phyloP scores from a whole-genome alignment of 768 basidiomycete species.

The Suillus hirtellus region DNA sequence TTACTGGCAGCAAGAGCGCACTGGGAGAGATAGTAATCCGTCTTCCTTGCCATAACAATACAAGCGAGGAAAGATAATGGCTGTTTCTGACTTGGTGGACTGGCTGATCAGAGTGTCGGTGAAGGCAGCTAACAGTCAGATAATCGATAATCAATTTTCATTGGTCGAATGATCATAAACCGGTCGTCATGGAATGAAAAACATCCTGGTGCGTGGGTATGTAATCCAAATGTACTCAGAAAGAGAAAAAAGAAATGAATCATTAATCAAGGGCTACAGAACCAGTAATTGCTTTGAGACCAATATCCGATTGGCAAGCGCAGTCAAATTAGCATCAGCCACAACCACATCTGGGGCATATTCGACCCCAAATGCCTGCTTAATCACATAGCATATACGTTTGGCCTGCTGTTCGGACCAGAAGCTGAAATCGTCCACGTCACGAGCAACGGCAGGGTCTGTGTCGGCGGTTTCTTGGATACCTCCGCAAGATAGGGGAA shows the following conservation, averaged over 20 bases:
- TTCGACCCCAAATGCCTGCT: slow-evolving; percentile 86
- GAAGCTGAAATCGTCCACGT: slow-evolving; percentile 93
- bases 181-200: slow-evolving; percentile 5
- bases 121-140: not conserved
- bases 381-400: slow-evolving; percentile 77
- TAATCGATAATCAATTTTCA: too few species aligned
- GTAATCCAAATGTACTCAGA: not conserved
- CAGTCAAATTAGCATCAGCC: slow-evolving; percentile 90
- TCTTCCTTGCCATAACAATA: slow-evolving; percentile 36
- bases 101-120: not conserved
- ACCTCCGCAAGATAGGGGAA: slow-evolving; percentile 67
- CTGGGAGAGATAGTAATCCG: slow-evolving; percentile 52
- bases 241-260: slow-evolving; percentile 10
- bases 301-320: slow-evolving; percentile 81
- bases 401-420: slow-evolving; percentile 91
- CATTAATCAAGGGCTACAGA: slow-evolving; percentile 15
- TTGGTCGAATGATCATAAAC: not conserved
- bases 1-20: slow-evolving; percentile 50
- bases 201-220: not conserved
- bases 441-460: slow-evolving; percentile 44
- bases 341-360: slow-evolving; percentile 88
- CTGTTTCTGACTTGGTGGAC: slow-evolving; percentile 1
- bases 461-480: slow-evolving; percentile 24
- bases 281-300: slow-evolving; percentile 65
- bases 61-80: not conserved